Conservation (phyloP, 805 yeast species). For the Nakazawaea sp. region DNA sequence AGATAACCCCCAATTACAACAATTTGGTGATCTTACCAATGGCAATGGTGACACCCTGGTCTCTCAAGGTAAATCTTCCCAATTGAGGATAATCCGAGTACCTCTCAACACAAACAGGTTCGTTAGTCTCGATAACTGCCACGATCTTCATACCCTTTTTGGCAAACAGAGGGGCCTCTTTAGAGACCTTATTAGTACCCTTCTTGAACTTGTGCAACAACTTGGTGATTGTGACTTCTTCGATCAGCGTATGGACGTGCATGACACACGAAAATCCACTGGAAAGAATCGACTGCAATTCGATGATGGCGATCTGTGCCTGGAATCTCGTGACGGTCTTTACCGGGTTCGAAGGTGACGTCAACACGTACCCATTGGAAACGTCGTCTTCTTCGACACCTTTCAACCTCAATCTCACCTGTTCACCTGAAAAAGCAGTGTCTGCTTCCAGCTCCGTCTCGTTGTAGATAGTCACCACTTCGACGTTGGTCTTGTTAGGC, state of each 20-base stretch:
- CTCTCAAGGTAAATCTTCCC: conserved; percentile 97
- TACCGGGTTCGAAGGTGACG: conserved; percentile 82
- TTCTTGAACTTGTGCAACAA: conserved; percentile 90
- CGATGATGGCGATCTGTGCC: conserved; percentile 96
- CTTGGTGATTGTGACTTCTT: conserved; percentile 79
- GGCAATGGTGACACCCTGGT: conserved; percentile 97
- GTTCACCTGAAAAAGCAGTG: conserved; percentile 92
- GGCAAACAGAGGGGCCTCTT: conserved; percentile 97
- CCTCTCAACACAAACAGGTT: conserved; percentile 90
- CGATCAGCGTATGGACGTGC: conserved; percentile 98
- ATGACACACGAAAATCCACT: conserved; percentile 96
- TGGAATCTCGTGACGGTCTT: conserved; percentile 86
- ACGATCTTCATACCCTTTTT: conserved; percentile 98
- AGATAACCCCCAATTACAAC: too few species aligned
- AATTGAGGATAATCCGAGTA: conserved; percentile 90
- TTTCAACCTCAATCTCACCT: conserved; percentile 85
- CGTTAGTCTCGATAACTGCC: conserved; percentile 79
- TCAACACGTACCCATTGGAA: conserved; percentile 83
- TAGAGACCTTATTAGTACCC: conserved; percentile 94
- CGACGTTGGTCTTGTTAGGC: conserved; percentile 87
- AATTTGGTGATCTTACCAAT: conserved; percentile 96
- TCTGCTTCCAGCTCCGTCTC: conserved; percentile 95
- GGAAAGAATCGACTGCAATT: conserved; percentile 87
- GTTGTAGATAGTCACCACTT: conserved; percentile 80
- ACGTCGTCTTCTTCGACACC: conserved; percentile 98